Evolutionary conservation across 768 basidiomycete species (phyloP).

Genomic region (Rickenella mellea): DNA sequence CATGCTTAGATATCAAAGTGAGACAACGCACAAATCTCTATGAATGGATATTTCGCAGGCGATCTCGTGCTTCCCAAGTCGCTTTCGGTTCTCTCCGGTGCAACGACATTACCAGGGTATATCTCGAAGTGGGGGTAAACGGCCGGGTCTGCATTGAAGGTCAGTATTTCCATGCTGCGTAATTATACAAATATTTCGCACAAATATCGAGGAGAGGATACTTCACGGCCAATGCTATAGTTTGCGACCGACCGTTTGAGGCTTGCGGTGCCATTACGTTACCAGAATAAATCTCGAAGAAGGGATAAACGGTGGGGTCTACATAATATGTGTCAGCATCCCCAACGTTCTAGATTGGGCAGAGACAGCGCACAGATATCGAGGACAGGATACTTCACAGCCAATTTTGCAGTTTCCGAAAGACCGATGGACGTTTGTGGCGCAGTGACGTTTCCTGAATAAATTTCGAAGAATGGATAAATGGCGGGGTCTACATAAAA

Average conservation of each 20-base stretch:
- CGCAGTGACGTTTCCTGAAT: slow-evolving; percentile 7
- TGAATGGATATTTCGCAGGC: background rate
- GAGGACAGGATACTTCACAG: slow-evolving; percentile 16
- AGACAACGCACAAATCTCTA: background rate
- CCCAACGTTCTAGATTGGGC: background rate
- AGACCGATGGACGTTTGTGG: background rate
- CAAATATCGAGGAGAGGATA: slow-evolving; percentile 11
- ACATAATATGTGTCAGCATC: background rate
- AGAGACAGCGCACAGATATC: slow-evolving; percentile 12
- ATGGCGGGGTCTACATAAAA: slow-evolving; percentile 13
- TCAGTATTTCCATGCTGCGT: background rate
- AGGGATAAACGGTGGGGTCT: slow-evolving; percentile 13
- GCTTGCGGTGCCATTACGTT: background rate
- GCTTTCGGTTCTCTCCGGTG: background rate
- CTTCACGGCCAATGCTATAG: background rate
- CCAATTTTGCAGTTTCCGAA: background rate
- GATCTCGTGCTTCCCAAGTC: background rate
- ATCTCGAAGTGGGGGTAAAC: slow-evolving; percentile 3
- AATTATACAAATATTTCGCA: background rate
- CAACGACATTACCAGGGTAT: background rate
- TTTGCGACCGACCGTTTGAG: background rate
- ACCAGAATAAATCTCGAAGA: slow-evolving; percentile 16
- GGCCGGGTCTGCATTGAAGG: background rate
- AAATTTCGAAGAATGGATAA: slow-evolving; percentile 19
- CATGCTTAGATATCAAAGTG: background rate